Conservation (phyloP, 2,329 filamentous ascomycete genomes). For the Colletotrichum tropicicola region DNA sequence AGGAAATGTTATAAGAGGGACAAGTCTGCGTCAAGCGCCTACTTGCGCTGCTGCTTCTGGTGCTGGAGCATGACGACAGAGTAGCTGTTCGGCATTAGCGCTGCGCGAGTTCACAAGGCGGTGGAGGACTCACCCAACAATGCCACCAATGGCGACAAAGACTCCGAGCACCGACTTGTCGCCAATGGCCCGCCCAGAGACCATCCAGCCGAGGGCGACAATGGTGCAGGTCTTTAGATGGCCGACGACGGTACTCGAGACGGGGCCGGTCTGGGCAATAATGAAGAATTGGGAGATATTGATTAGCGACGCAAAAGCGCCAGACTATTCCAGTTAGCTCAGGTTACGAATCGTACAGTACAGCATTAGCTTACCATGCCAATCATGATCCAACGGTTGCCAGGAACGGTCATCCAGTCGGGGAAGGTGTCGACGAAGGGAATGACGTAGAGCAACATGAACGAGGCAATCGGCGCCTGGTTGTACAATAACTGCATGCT, state of each 20-base stretch:
- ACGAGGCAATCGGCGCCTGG: conserved; percentile 70
- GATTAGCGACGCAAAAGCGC: conserved; percentile 69
- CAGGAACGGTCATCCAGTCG: conserved; percentile 58
- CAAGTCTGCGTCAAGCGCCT: not conserved
- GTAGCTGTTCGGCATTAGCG: conserved; percentile 45
- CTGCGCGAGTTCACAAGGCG: not conserved
- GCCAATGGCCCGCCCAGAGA: conserved; percentile 62
- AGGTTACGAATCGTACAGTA: conserved; percentile 32
- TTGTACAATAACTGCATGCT: conserved; percentile 77
- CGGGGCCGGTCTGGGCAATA: conserved; percentile 67
- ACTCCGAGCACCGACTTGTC: conserved; percentile 66
- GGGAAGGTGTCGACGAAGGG: conserved; percentile 73
- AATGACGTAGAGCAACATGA: conserved; percentile 71
- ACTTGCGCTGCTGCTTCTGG: conserved; percentile 35
- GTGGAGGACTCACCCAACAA: conserved; percentile 58
- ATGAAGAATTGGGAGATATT: conserved; percentile 73
- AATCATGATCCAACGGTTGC: conserved; percentile 66
- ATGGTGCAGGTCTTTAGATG: conserved; percentile 74
- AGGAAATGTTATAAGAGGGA: conserved; percentile 8
- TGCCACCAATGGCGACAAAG: conserved; percentile 64
- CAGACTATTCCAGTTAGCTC: conserved; percentile 54
- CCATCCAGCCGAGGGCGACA: conserved; percentile 69
- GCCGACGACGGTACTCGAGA: conserved; percentile 72
- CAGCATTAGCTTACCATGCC: conserved; percentile 69
- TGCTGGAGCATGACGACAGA: conserved; percentile 57